phyloP scores from a whole-genome alignment of 148 eudicot genomes.

The Drosera capensis region DNA sequence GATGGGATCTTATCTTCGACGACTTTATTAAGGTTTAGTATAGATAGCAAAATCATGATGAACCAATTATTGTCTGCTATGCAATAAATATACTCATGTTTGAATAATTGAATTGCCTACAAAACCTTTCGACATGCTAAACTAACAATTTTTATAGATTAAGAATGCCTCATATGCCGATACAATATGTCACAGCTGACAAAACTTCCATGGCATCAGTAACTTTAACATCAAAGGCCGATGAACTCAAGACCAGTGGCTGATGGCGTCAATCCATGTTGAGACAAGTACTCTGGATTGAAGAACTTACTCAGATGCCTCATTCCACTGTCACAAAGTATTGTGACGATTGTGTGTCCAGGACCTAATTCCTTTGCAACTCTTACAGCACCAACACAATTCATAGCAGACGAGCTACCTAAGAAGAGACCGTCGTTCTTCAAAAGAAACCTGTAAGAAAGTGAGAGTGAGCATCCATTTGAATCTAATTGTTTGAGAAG shows the following conservation, averaged over 20 bases:
- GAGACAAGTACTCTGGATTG: conserved; percentile 49
- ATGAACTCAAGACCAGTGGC: conserved; percentile 65
- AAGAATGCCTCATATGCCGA: no score
- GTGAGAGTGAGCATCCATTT: background rate
- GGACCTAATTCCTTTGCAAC: conserved; percentile 71
- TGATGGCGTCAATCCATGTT: conserved; percentile 47
- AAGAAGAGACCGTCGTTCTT: conserved; percentile 85
- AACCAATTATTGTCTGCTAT: no score
- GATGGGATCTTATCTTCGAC: no score
- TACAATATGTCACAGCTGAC: no score
- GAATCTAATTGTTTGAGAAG: no score
- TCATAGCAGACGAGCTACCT: conserved; percentile 98
- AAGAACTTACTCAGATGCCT: conserved; percentile 86
- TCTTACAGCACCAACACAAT: conserved; percentile 93
- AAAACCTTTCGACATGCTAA: no score
- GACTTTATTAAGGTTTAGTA: no score
- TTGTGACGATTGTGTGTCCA: conserved; percentile 81
- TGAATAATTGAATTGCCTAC: no score
- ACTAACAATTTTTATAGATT: no score
- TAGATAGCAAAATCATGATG: no score
- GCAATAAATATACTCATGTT: no score
- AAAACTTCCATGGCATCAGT: no score
- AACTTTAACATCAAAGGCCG: conserved; percentile 7
- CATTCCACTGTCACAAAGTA: conserved; percentile 89
- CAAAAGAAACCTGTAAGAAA: conserved; percentile 62